Percentiles rank a stretch among this genome's conserved stretches.
These are phyloP conservation scores for Rhizopogon rudus DNA, from an alignment of 768 basidiomycete species.

Conservation along the genomic window DNA sequence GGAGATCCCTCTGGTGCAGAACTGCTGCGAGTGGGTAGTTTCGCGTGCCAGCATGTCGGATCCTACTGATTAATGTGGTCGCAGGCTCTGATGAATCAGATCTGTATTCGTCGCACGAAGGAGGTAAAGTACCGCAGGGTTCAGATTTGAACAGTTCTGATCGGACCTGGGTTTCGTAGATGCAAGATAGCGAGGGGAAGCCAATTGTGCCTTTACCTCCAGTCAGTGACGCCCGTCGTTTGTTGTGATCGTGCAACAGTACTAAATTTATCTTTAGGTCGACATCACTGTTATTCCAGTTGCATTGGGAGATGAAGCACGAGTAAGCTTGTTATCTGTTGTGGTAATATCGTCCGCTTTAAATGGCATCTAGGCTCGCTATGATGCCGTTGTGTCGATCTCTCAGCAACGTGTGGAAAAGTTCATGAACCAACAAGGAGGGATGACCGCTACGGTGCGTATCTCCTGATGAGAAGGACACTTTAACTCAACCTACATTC, in stretches of 20 bases:
- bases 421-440: conserved; percentile 38
- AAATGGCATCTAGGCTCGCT: conserved; percentile 41
- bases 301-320: conserved; percentile 54
- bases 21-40: conserved; percentile 54
- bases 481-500: conserved; percentile 4
- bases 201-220: conserved; percentile 73
- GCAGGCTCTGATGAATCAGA: conserved; percentile 71
- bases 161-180: conserved; percentile 37
- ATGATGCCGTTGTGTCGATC: conserved; percentile 61
- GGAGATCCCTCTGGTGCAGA: conserved; percentile 66
- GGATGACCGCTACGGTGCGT: conserved; percentile 39
- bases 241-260: not conserved
- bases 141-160: not conserved
- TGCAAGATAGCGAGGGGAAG: conserved; percentile 79
- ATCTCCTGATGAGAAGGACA: not conserved
- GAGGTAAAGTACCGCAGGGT: conserved; percentile 40
- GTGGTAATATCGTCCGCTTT: not conserved
- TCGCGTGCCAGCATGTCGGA: not conserved
- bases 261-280: conserved; percentile 41
- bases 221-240: conserved; percentile 25
- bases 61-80: conserved; percentile 6
- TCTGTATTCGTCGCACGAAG: conserved; percentile 80
- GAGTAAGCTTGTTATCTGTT: conserved; percentile 36
- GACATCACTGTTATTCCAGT: conserved; percentile 76
- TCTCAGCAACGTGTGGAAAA: conserved; percentile 60